Evolutionary conservation across 2,329 filamentous ascomycete species (phyloP).

Genomic region (Apiospora pterosperma): DNA sequence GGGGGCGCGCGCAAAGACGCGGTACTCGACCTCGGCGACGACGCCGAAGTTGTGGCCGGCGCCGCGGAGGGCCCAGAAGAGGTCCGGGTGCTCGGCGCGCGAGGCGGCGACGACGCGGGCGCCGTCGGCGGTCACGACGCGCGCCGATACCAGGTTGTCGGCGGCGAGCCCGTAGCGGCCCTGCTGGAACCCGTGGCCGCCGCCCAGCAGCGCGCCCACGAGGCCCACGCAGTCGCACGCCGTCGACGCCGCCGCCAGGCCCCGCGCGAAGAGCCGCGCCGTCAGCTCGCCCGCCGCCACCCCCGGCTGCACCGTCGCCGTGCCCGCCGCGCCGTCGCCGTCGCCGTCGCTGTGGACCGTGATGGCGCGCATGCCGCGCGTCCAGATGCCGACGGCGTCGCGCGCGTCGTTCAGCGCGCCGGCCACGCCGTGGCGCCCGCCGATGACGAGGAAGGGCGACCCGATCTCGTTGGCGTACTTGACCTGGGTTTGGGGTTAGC

Average conservation of each 20-base stretch:
- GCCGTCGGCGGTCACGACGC: constrained; percentile 37
- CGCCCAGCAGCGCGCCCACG: constrained; percentile 54
- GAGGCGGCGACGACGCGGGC: constrained; percentile 34
- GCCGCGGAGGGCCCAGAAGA: constrained; percentile 39
- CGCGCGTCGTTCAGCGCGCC: background rate
- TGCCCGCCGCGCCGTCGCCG: background rate
- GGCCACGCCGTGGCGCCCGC: background rate
- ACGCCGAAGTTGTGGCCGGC: constrained; percentile 42
- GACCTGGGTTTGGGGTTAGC: background rate
- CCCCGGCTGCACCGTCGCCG: background rate
- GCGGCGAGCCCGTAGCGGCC: constrained; percentile 48
- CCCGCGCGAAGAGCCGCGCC: background rate
- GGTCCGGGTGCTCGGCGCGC: constrained; percentile 36
- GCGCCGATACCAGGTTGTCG: constrained; percentile 36
- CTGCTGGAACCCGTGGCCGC: constrained; percentile 56
- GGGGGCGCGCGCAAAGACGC: constrained; percentile 4
- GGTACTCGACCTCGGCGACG: constrained; percentile 28
- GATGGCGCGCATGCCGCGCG: background rate
- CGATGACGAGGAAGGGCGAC: background rate
- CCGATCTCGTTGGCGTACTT: background rate
- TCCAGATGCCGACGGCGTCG: background rate
- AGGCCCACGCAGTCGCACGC: constrained; percentile 39
- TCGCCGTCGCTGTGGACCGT: background rate
- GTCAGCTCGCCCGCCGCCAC: background rate
- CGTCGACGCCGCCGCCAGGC: background rate